Base-by-base conservation (phyloP, 768 basidiomycete genomes). In the Butyriboletus loyo region DNA sequence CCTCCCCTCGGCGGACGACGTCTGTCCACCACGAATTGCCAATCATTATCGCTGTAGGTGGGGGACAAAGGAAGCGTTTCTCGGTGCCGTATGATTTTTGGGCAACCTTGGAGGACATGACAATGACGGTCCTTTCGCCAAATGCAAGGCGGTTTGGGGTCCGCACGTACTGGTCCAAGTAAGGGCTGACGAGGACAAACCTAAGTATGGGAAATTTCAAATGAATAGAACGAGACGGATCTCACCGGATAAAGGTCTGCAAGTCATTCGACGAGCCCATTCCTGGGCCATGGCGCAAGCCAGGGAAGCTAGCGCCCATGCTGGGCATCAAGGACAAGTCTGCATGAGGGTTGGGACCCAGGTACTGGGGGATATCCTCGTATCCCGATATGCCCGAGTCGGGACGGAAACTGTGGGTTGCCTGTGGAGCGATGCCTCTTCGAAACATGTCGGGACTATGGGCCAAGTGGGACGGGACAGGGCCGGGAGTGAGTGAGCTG, bases 51-150 rank as follows among this genome's bases (percentile, higher is more conserved):
- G 93, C 94, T 30, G 92, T 94, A 9, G 94, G 94, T 49, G 90
- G 95, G 8, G 91, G 93, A 66, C 92, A 96, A 32, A 95, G 80
- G 80, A 95, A 96, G 39, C 95, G 81, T 70, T 97, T 97, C 71
- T 98, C 95, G 17, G 88, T 93, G 34, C 94, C 95, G 66, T 98
- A 98, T 9, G 91, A 93, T 67, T 98, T 96, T 76, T 98, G 96
- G 4, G 92, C 96, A 28, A 98, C 94, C 65, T 89, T 93, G 67
- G 89, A 92, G n/a, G 92, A 95, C 90, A 97, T 94, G 62, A 98
- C 89, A 55, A 98, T 89, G 54, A 98, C 83, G 5, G 93, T 92
- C 43, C 93, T 84, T 69, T 98, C 96, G 46, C 96, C 96, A 61
- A 88, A 88, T 1, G 88, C 89, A 41, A 97, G 80, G 28, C 94